phyloP scores from a whole-genome alignment of 2,329 filamentous ascomycete species.

The Aspergillus calidoustus region DNA sequence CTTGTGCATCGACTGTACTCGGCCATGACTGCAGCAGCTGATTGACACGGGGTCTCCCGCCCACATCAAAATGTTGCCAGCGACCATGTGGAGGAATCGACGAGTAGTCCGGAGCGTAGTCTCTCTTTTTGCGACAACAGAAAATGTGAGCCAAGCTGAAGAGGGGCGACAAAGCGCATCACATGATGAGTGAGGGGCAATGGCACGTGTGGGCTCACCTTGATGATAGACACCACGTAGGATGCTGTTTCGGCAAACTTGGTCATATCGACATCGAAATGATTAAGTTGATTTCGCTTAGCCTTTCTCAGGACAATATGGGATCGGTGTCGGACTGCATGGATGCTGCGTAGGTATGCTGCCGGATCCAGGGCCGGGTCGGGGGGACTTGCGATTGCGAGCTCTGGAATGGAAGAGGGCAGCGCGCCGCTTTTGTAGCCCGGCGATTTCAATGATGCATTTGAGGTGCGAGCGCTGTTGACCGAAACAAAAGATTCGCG shows the following conservation, averaged over 20 bases:
- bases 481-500: constrained; percentile 45
- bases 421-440: constrained; percentile 52
- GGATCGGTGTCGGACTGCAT: constrained; percentile 81
- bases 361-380: constrained; percentile 87
- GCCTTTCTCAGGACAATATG: constrained; percentile 77
- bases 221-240: constrained; percentile 93
- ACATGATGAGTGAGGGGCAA: constrained; percentile 9
- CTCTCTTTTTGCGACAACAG: constrained; percentile 56
- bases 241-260: constrained; percentile 83
- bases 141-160: constrained; percentile 2
- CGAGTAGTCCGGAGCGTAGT: constrained; percentile 70
- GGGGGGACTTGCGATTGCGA: constrained; percentile 81
- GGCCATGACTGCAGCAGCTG: constrained; percentile 58
- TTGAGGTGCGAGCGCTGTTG: constrained; percentile 50
- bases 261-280: constrained; percentile 85
- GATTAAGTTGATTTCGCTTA: constrained; percentile 73
- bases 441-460: constrained; percentile 57
- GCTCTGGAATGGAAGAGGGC: constrained; percentile 66
- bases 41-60: constrained; percentile 57
- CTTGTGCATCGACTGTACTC: constrained; percentile 52
- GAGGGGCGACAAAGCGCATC: background rate
- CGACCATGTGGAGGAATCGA: constrained; percentile 81
- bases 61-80: constrained; percentile 69
- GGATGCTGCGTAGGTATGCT: constrained; percentile 87
- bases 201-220: constrained; percentile 60